Evolutionary conservation across 441 rosid species (phyloP), one percentile per base, ranked within the genome.

Genomic region (Corymbia calophylla): DNA sequence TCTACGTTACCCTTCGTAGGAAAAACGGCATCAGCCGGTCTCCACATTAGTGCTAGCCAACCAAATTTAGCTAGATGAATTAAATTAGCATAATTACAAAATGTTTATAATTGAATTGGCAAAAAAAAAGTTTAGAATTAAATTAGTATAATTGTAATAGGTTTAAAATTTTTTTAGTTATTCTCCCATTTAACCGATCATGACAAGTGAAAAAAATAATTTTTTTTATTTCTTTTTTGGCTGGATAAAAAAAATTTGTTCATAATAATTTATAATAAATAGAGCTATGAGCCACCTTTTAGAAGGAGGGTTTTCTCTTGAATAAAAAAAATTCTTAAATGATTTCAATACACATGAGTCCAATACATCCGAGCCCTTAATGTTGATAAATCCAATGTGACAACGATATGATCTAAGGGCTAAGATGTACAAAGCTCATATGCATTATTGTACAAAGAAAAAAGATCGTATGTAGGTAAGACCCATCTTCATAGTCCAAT

Each of bases 1-100:
- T 39, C 6, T 4, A 39, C 5, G 1, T 39, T 5, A 39, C 1
- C 5, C 5, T 39, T 39, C 5, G 6, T 39, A 0, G 44, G 44
- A 5, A 39, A 39, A 39, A 39, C 44, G 6, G 44, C 44, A 39
- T 39, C 5, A 5, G 1, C 44, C 6, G 5, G 44, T 6, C 5
- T 39, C 6, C 44, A 39, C 44, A 6, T 39, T 5, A 39, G 5
- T 39, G 44, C 5, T 39, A 6, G 44, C 44, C 5, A 5, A 5
- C 5, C 44, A 39, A 39, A 39, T 39, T 39, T 39, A 4, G 44
- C 44, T 5, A 39, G 5, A 39, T 39, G 44, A 39, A 39, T 39
- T 39, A 39, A 39, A 39, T 39, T 39, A 39, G 6, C 44, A 5
- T 5, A 39, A 39, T 5, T 39, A 39, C 6, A 39, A 39, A 39